A percentile compares a stretch with the other conserved stretches of the same genome.
Evolutionary conservation across 495 filamentous ascomycete species (phyloP).

Genomic region (Hypoxylon trugodes): DNA sequence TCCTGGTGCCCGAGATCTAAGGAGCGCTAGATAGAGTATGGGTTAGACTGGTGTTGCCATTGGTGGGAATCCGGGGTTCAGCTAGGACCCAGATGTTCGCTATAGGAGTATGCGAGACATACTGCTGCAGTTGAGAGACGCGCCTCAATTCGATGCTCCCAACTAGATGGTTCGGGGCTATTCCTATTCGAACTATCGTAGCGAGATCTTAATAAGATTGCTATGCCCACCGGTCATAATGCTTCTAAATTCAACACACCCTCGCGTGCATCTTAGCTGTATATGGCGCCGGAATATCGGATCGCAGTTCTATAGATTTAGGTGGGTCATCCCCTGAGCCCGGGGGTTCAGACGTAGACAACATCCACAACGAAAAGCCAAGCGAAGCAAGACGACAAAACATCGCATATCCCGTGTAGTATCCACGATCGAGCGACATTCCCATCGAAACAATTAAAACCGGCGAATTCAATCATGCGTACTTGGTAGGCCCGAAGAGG

Average conservation of each 20-base stretch:
- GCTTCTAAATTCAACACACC: not conserved
- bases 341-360: not conserved
- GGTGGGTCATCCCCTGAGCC: not conserved
- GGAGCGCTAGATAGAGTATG: not conserved
- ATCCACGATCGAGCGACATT: not conserved
- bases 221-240: not conserved
- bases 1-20: constrained; percentile 1
- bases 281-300: constrained; percentile 20
- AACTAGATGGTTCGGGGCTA: constrained; percentile 13
- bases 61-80: constrained; percentile 10
- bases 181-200: not conserved
- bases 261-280: not conserved
- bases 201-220: constrained; percentile 12
- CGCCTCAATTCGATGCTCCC: constrained; percentile 10
- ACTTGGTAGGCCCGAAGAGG: constrained; percentile 28
- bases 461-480: not conserved
- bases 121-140: constrained; percentile 20
- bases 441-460: not conserved
- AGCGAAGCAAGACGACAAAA: constrained; percentile 5
- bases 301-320: not conserved
- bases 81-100: not conserved
- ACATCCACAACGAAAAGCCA: not conserved
- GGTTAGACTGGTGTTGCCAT: not conserved
- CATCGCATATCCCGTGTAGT: not conserved
- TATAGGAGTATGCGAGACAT: constrained; percentile 7